Evolutionary conservation across 176 grass and related monocot species (phyloP), one percentile per base, ranked within the genome.

Genomic region (Lolium rigidum): DNA sequence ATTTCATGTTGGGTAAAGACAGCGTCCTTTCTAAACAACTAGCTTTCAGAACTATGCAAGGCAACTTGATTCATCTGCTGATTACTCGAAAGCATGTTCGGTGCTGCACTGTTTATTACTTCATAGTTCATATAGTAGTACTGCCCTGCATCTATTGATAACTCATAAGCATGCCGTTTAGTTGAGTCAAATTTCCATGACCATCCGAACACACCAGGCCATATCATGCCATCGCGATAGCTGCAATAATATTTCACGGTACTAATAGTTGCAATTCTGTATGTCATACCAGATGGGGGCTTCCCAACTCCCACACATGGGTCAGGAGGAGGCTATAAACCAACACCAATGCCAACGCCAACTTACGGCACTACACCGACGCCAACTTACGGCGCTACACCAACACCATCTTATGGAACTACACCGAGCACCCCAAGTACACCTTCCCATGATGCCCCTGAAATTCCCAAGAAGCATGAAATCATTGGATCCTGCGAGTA

Each of bases 401-500:
- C 87, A 8, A 84, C 80, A 38, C 89, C 85, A 78, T 77, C 89
- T 24, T 86, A 83, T 6, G 82, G 85, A 3, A 67, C 63, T 43
- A 58, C 90, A 71, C 87, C 93, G 76, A 93, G 83, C 86, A 92
- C 84, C 78, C 89, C 89, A 14, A 87, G 22, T 48, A 72, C 84
- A 77, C 94, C 94, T 63, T 38, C 88, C 38, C 41, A 82, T 47
- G 83, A 83, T 4, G 28, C 60, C 65, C 87, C 87, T 46, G 66
- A 43, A 18, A 80, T 80, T 78, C 89, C 91, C 69, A 92, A 87
- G 26, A 81, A 95, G 78, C 84, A 89, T 14, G 82, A 64, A 7
- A 89, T 95, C 86, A 62, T 55, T 31, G 94, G 94, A 79, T 92
- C 94, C 62, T 97, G 92, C 89, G 28, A 90, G 91, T 97, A 94